Percentiles rank a stretch among this genome's conserved stretches.
Evolutionary conservation across 129 eudicot species (phyloP).

Genomic region (Escallonia rubra): DNA sequence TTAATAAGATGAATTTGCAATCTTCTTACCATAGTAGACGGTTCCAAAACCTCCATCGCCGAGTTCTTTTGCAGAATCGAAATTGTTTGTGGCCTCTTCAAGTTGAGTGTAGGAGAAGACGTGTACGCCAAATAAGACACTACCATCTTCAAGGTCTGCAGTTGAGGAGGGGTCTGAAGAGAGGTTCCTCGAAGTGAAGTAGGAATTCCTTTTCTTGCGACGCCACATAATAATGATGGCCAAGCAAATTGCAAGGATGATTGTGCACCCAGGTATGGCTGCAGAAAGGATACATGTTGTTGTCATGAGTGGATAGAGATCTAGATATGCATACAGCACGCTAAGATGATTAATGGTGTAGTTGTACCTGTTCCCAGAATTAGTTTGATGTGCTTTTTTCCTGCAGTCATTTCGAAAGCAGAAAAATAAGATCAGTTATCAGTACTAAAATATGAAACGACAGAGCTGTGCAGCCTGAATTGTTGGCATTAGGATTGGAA

Average conservation of each 20-base stretch:
- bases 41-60: constrained; percentile 72
- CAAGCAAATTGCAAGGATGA: constrained; percentile 16
- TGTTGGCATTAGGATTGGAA: too few species aligned
- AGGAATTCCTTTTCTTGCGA: constrained; percentile 16
- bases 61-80: constrained; percentile 31
- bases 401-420: too few species aligned
- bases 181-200: constrained; percentile 12
- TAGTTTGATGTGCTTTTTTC: neutral
- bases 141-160: constrained; percentile 24
- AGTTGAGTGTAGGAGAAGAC: constrained; percentile 52
- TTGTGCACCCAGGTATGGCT: constrained; percentile 26
- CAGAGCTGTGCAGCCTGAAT: too few species aligned
- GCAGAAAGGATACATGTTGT: constrained; percentile 7
- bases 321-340: too few species aligned
- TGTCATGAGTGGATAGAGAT: neutral
- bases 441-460: too few species aligned
- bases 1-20: neutral
- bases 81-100: constrained; percentile 48
- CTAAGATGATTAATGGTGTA: neutral
- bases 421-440: too few species aligned
- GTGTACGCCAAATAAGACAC: constrained; percentile 33
- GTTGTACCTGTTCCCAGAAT: constrained; percentile 11
- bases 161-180: constrained; percentile 11
- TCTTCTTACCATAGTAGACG: constrained; percentile 49
- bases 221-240: constrained; percentile 24